Conservation (phyloP, 441 rosid species). For the Corymbia calophylla region DNA sequence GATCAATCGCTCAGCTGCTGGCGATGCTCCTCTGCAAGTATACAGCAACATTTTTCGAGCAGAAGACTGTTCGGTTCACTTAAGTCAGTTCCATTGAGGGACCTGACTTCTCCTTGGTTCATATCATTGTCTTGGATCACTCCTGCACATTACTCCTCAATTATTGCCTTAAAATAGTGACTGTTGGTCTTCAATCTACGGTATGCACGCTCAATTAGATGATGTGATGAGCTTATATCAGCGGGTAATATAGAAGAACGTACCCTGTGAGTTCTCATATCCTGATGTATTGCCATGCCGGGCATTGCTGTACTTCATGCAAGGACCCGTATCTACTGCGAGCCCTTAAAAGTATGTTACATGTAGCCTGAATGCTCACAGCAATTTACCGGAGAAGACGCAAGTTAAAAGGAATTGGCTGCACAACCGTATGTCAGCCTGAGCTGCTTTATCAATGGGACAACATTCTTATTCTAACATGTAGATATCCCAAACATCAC, state of each 20-base stretch:
- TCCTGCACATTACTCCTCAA: constrained; percentile 95
- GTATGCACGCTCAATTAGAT: background rate
- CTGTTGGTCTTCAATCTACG: constrained; percentile 75
- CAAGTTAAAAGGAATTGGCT: background rate
- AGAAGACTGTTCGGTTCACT: constrained; percentile 53
- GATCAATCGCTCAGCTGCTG: constrained; percentile 56
- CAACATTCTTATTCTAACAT: background rate
- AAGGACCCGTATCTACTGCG: background rate
- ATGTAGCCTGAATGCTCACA: background rate
- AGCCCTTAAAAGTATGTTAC: background rate
- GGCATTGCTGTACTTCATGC: background rate
- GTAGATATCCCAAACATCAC: background rate
- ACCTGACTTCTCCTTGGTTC: constrained; percentile 21
- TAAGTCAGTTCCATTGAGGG: constrained; percentile 23
- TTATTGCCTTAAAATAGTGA: constrained; percentile 52
- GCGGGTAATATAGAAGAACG: background rate
- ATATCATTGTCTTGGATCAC: constrained; percentile 49
- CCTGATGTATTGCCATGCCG: background rate
- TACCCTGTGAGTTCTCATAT: background rate
- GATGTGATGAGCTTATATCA: background rate
- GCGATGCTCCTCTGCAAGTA: constrained; percentile 49
- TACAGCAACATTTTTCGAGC: constrained; percentile 65
- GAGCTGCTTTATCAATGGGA: background rate
- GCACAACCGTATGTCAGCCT: background rate
- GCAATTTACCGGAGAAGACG: background rate